Conservation (phyloP, 352 stramenopile species). For the Phytophthora sp. region DNA sequence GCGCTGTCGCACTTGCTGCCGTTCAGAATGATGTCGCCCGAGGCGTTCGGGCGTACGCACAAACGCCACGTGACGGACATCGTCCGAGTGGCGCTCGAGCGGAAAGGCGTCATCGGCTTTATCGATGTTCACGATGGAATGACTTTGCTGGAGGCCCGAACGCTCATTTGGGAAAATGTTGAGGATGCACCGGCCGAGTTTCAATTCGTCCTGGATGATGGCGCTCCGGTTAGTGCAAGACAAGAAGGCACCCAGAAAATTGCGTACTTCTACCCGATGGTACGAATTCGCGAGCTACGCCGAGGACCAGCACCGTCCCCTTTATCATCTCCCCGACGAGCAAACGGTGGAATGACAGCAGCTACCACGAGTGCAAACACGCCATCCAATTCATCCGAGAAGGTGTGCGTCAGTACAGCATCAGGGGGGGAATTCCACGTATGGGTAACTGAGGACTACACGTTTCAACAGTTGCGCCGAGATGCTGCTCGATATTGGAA, state of each 20-base stretch:
- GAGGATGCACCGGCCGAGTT: slow-evolving; percentile 69
- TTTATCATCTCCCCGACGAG: slow-evolving; percentile 9
- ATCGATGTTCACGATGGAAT: slow-evolving; percentile 75
- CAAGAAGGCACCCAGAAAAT: slow-evolving; percentile 71
- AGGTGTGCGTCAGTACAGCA: slow-evolving; percentile 55
- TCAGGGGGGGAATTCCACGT: slow-evolving; percentile 67
- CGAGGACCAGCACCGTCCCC: slow-evolving; percentile 9
- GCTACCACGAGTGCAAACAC: neutral
- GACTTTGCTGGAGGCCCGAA: slow-evolving; percentile 63
- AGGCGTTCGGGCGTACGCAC: slow-evolving; percentile 47
- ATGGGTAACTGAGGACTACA: slow-evolving; percentile 77
- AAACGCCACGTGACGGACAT: slow-evolving; percentile 62
- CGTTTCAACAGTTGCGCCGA: slow-evolving; percentile 72
- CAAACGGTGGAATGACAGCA: neutral
- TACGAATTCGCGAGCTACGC: slow-evolving; percentile 67
- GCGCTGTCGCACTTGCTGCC: neutral
- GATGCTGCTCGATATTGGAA: slow-evolving; percentile 80
- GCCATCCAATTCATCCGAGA: slow-evolving; percentile 34
- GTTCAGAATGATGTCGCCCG: slow-evolving; percentile 60
- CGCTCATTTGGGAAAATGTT: slow-evolving; percentile 71
- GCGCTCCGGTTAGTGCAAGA: slow-evolving; percentile 56
- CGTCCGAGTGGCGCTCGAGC: slow-evolving; percentile 68
- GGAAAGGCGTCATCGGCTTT: slow-evolving; percentile 70
- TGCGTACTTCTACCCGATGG: slow-evolving; percentile 65
- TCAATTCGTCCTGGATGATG: slow-evolving; percentile 77